Evolutionary conservation across 2,329 filamentous ascomycete genomes (phyloP), one percentile per base, ranked within the genome.

Genomic region (Sarocladium oryzae): DNA sequence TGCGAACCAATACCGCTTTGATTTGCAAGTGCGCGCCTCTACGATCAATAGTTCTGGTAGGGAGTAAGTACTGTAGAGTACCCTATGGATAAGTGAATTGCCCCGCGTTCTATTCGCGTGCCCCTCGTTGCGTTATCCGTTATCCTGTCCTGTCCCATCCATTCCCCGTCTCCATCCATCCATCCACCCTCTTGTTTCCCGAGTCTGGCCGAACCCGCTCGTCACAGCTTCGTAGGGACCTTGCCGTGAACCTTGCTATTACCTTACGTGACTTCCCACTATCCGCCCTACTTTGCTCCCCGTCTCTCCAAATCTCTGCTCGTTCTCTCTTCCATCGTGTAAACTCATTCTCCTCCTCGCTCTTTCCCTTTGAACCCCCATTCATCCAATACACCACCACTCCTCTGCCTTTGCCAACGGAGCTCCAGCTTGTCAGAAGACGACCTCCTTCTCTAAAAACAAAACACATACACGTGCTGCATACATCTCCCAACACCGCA

Each of bases 401-500:
- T n/a, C n/a, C n/a, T n/a, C n/a, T n/a, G n/a, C n/a, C n/a, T n/a
- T n/a, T n/a, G n/a, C n/a, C n/a, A n/a, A n/a, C n/a, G n/a, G n/a
- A n/a, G n/a, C n/a, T n/a, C n/a, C n/a, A n/a, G n/a, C n/a, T n/a
- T n/a, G n/a, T n/a, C n/a, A n/a, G n/a, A n/a, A n/a, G n/a, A n/a
- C n/a, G n/a, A n/a, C n/a, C n/a, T n/a, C n/a, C n/a, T n/a, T n/a
- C n/a, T n/a, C n/a, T n/a, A n/a, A n/a, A n/a, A n/a, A n/a, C n/a
- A n/a, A n/a, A n/a, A n/a, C n/a, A n/a, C n/a, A n/a, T n/a, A n/a
- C n/a, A n/a, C n/a, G n/a, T n/a, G n/a, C n/a, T n/a, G n/a, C n/a
- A n/a, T n/a, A 43, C 50, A 49, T 54, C 54, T 36, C 51, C 45
- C 48, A 52, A 56, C 45, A 57, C 58, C 55, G 53, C 53, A 59